Percentiles rank a stretch among this genome's conserved stretches.
These are phyloP conservation scores for Coemansia sp. DNA, from an alignment of 192 early-diverging fungal species.

Conservation along the genomic window DNA sequence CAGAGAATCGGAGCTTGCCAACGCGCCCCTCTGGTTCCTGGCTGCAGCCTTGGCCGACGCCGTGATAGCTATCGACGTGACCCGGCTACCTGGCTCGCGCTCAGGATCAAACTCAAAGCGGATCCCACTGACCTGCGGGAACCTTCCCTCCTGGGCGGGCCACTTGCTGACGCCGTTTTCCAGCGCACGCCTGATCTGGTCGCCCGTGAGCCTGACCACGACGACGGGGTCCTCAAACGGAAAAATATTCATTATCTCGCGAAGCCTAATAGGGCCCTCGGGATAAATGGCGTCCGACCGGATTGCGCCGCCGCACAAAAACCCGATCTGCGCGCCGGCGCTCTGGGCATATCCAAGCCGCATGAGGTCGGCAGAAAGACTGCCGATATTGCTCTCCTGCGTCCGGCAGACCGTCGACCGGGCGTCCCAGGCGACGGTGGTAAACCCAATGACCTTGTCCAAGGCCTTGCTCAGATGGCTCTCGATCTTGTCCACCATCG, in stretches of 20 bases:
- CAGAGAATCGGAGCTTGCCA: background rate
- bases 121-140: conserved; percentile 65
- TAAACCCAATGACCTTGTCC: conserved; percentile 57
- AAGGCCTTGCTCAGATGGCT: conserved; percentile 53
- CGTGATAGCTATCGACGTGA: conserved; percentile 50
- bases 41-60: conserved; percentile 33
- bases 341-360: conserved; percentile 47
- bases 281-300: conserved; percentile 60
- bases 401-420: conserved; percentile 57
- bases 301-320: conserved; percentile 63
- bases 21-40: background rate
- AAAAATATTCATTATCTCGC: conserved; percentile 64
- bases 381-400: conserved; percentile 63
- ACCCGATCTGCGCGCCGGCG: conserved; percentile 44
- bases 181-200: conserved; percentile 59
- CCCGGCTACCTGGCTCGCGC: conserved; percentile 50
- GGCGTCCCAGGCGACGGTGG: conserved; percentile 56
- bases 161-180: conserved; percentile 65
- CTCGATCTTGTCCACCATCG: conserved; percentile 52
- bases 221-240: conserved; percentile 69
- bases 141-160: conserved; percentile 67
- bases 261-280: conserved; percentile 56
- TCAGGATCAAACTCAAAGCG: conserved; percentile 59
- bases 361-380: conserved; percentile 63
- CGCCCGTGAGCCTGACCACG: conserved; percentile 60